phyloP scores from a whole-genome alignment of 306 rosid species.

The Dryas drummondii region DNA sequence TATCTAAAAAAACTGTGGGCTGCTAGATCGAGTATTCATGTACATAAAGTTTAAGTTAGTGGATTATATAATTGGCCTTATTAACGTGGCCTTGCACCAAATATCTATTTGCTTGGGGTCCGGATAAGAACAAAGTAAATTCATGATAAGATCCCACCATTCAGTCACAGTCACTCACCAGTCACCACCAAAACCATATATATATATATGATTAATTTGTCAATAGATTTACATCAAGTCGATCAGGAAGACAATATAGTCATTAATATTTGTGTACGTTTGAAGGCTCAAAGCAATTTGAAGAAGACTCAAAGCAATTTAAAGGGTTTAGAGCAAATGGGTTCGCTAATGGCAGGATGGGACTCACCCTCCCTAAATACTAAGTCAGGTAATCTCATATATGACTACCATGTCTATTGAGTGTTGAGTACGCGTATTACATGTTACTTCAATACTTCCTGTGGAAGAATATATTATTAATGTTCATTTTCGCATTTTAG shows the following conservation, averaged over 20 bases:
- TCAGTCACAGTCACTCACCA: too few species aligned
- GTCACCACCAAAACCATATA: not conserved
- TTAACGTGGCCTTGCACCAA: not conserved
- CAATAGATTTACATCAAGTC: not conserved
- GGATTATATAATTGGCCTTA: not conserved
- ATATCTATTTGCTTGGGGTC: not conserved
- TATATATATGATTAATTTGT: not conserved
- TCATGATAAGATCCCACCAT: not conserved
- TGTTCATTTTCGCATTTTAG: too few species aligned
- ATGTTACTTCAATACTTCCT: too few species aligned
- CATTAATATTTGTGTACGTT: too few species aligned
- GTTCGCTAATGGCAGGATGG: conserved; percentile 94
- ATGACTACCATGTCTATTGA: not conserved
- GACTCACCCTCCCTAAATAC: conserved; percentile 37
- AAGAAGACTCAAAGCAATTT: not conserved
- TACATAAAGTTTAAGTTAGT: not conserved
- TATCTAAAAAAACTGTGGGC: not conserved
- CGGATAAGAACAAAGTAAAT: conserved; percentile 38
- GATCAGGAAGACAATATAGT: too few species aligned
- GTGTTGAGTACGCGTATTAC: too few species aligned
- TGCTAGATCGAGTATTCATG: not conserved
- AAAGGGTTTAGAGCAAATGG: conserved; percentile 40
- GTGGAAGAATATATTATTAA: too few species aligned
- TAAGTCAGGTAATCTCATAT: conserved; percentile 43
- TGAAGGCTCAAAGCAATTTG: too few species aligned